Percentiles rank a stretch among this genome's conserved stretches.
These are phyloP conservation scores for Dryadomyces quercus-mongolicae DNA, from an alignment of 2,329 filamentous ascomycete genomes.

Conservation along the genomic window DNA sequence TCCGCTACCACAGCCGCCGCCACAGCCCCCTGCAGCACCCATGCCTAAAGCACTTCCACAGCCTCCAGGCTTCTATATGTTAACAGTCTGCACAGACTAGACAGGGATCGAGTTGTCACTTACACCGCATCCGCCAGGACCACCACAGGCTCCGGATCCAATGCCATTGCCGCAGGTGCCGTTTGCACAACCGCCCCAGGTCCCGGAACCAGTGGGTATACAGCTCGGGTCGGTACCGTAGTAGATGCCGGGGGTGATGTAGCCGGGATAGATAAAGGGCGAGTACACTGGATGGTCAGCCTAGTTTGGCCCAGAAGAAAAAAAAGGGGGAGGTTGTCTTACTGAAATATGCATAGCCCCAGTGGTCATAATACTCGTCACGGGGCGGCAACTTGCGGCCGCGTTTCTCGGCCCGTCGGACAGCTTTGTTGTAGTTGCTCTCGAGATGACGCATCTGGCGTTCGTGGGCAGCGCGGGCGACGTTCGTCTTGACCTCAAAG, in stretches of 20 bases:
- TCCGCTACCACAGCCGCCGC: neutral
- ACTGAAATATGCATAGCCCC: constrained; percentile 38
- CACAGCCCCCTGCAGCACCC: constrained; percentile 1
- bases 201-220: constrained; percentile 20
- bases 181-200: constrained; percentile 27
- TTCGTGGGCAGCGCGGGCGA: constrained; percentile 21
- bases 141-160: constrained; percentile 31
- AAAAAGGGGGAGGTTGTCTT: neutral
- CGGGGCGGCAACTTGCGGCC: constrained; percentile 33
- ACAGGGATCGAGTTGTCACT: constrained; percentile 3
- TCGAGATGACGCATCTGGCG: constrained; percentile 29
- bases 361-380: constrained; percentile 39
- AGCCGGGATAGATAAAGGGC: constrained; percentile 30
- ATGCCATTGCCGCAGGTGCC: constrained; percentile 35
- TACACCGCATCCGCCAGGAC: constrained; percentile 24
- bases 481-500: constrained; percentile 5
- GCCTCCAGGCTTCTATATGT: constrained; percentile 9
- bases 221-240: constrained; percentile 29
- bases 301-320: neutral
- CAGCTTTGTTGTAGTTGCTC: constrained; percentile 42
- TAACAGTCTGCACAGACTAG: neutral
- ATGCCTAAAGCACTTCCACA: constrained; percentile 1
- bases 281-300: constrained; percentile 23
- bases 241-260: constrained; percentile 32
- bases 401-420: constrained; percentile 34